phyloP scores from a whole-genome alignment of 225 moss, liverwort and hornwort species.

The Physcomitrium patens region DNA sequence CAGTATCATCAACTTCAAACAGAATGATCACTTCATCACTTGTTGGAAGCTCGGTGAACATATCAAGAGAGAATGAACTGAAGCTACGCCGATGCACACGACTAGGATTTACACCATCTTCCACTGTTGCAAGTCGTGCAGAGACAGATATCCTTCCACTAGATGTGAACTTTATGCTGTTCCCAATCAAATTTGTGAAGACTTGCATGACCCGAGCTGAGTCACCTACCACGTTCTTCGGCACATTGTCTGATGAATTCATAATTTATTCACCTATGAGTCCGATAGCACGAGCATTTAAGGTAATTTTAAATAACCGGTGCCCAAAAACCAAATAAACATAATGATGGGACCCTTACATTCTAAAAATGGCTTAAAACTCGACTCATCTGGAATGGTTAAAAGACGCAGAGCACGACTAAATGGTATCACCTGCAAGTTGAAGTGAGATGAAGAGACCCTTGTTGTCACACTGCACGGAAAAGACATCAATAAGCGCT shows the following conservation, averaged over 20 bases:
- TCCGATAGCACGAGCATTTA: background rate
- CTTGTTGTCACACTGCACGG: constrained; percentile 85
- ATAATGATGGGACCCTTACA: background rate
- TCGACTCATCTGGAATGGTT: background rate
- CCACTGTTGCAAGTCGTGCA: constrained; percentile 60
- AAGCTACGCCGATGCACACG: constrained; percentile 56
- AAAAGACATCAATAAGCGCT: constrained; percentile 83
- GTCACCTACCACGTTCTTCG: constrained; percentile 71
- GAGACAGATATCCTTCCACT: constrained; percentile 70
- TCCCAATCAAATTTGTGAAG: constrained; percentile 81
- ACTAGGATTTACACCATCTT: constrained; percentile 30
- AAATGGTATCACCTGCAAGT: constrained; percentile 61
- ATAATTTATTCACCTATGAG: constrained; percentile 20
- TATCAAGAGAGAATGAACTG: constrained; percentile 64
- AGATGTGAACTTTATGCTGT: constrained; percentile 81
- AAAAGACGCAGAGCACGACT: background rate
- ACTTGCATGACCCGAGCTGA: constrained; percentile 78
- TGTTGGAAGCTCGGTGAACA: constrained; percentile 41
- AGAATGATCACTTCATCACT: constrained; percentile 62
- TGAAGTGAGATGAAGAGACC: constrained; percentile 74
- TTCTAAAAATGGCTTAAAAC: background rate
- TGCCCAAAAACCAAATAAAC: background rate
- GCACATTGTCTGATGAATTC: constrained; percentile 65
- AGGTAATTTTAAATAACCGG: background rate
- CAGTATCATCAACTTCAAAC: constrained; percentile 90